Percentiles rank a stretch among this genome's conserved stretches.
phyloP scores from a whole-genome alignment of 2,329 filamentous ascomycete species.

The Cercospora zeina region DNA sequence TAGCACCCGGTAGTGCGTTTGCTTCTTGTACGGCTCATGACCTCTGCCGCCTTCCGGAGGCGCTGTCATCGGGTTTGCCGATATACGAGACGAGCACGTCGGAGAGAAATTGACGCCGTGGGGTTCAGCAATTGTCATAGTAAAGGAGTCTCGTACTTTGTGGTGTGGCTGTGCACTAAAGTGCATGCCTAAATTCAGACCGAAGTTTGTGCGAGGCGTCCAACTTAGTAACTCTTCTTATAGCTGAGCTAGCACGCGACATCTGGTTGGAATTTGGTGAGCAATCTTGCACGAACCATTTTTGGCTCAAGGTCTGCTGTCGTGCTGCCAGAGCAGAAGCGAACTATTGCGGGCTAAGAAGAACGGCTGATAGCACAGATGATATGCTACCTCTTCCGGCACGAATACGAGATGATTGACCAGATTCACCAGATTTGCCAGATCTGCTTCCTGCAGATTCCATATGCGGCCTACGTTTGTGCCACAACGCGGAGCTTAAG shows the following conservation, averaged over 20 bases:
- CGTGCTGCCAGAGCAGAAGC: not conserved
- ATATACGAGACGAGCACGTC: not conserved
- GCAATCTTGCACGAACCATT: not conserved
- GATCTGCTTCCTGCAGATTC: not conserved
- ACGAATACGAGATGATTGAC: not conserved
- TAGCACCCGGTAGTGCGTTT: not conserved
- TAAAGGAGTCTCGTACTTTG: not conserved
- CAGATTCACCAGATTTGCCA: not conserved
- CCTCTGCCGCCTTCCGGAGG: not conserved
- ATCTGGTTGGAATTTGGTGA: not conserved
- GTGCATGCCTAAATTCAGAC: not conserved
- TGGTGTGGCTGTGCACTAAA: not conserved
- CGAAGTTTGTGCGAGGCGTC: slow-evolving; percentile 4
- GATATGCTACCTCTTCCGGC: not conserved
- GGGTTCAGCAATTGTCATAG: not conserved
- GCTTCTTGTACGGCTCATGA: not conserved
- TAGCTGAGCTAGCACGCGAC: not conserved
- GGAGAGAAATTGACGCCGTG: not conserved
- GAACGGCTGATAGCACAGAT: not conserved
- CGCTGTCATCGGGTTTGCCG: not conserved
- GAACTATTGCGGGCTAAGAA: not conserved
- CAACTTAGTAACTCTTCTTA: not conserved
- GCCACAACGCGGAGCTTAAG: not conserved
- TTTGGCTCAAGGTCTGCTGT: not conserved
- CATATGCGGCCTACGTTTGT: not conserved